phyloP scores from a whole-genome alignment of 2,329 filamentous ascomycete species.

The Thelonectria rubi region DNA sequence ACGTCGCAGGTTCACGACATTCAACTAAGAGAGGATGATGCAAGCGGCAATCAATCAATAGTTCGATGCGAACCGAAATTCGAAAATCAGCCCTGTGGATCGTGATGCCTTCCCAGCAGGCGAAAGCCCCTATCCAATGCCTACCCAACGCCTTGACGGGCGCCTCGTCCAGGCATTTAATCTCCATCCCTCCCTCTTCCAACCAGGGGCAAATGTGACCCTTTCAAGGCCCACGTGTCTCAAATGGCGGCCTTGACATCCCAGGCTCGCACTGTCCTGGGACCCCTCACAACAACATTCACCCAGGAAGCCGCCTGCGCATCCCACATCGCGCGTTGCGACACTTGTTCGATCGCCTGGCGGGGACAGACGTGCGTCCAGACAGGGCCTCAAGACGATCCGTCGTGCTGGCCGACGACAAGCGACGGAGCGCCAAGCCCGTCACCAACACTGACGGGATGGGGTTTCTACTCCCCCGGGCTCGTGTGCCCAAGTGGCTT shows the following conservation, averaged over 20 bases:
- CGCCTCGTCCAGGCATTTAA: too few species aligned
- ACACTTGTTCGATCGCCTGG: not conserved
- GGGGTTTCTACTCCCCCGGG: slow-evolving; percentile 46
- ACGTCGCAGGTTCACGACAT: too few species aligned
- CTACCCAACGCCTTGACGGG: too few species aligned
- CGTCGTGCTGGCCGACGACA: not conserved
- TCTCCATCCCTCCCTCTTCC: too few species aligned
- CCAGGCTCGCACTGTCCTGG: not conserved
- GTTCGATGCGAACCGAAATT: too few species aligned
- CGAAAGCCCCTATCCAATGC: too few species aligned
- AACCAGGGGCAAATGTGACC: too few species aligned
- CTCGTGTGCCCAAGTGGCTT: slow-evolving; percentile 41
- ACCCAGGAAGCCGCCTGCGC: not conserved
- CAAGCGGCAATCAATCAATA: too few species aligned
- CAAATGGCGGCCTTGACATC: not conserved
- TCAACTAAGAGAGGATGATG: too few species aligned
- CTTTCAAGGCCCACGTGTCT: too few species aligned
- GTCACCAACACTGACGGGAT: slow-evolving; percentile 24
- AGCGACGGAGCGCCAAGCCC: not conserved
- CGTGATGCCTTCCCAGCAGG: too few species aligned
- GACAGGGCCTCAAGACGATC: not conserved
- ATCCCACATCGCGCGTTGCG: not conserved
- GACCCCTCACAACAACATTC: not conserved
- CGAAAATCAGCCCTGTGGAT: too few species aligned
- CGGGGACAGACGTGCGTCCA: not conserved